phyloP scores from a whole-genome alignment of 257 asterid genomes.

The Knoxia roxburghii region DNA sequence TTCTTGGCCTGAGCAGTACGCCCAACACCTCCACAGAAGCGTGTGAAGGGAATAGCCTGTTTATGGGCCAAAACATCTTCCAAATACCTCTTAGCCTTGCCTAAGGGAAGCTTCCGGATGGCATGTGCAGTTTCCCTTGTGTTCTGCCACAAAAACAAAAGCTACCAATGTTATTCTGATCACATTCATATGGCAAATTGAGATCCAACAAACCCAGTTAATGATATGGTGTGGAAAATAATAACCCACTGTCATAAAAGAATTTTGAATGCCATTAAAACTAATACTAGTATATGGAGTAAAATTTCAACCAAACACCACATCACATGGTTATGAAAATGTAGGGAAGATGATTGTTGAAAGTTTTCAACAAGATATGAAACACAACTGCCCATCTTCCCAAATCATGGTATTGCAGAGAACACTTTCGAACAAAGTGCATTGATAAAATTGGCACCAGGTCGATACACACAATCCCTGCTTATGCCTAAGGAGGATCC shows the following conservation, averaged over 20 bases:
- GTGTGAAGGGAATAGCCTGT: conserved; percentile 87
- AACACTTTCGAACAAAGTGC: conserved; percentile 29
- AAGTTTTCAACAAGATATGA: conserved; percentile 12
- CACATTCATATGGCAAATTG: background rate
- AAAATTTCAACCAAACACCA: background rate
- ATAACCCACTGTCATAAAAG: background rate
- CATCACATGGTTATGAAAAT: background rate
- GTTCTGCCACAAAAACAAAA: conserved; percentile 42
- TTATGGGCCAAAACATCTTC: conserved; percentile 89
- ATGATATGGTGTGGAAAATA: background rate
- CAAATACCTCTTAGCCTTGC: conserved; percentile 79
- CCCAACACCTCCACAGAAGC: conserved; percentile 84
- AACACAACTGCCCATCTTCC: conserved; percentile 34
- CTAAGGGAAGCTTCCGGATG: conserved; percentile 60
- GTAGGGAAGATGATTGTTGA: conserved; percentile 35
- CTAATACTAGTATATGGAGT: background rate
- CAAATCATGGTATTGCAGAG: conserved; percentile 22
- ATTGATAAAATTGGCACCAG: conserved; percentile 3
- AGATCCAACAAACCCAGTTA: background rate
- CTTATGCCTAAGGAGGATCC: background rate
- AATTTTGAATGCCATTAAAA: too few species aligned
- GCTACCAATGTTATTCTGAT: background rate
- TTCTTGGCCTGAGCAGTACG: conserved; percentile 93
- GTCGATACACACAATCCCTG: conserved; percentile 27
- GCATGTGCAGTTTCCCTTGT: conserved; percentile 92